Conservation (phyloP, 2,329 filamentous ascomycete genomes). For the Gaeumannomyces sp. region DNA sequence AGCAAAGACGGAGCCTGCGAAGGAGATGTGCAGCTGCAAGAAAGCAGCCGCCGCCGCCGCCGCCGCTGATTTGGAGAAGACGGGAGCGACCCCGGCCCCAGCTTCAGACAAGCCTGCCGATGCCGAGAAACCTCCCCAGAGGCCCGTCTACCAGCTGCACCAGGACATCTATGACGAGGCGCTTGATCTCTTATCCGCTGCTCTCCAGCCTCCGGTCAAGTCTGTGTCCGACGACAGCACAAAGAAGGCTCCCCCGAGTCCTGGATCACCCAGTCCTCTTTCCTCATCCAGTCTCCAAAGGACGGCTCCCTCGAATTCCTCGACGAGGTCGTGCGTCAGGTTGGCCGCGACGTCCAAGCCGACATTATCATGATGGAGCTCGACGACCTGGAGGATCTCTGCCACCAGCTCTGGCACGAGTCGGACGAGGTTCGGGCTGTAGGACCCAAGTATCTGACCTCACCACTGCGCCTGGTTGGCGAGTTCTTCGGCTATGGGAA, state of each 20-base stretch:
- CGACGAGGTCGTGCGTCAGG: not conserved
- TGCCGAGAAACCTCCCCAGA: not conserved
- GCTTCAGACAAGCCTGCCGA: not conserved
- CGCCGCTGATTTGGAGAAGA: not conserved
- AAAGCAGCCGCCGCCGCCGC: not conserved
- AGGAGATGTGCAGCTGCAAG: too few species aligned
- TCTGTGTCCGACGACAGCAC: not conserved
- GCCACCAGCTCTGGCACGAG: constrained; percentile 1
- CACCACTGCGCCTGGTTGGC: not conserved
- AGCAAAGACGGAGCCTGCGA: too few species aligned
- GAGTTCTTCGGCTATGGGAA: constrained; percentile 2
- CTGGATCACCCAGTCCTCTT: not conserved
- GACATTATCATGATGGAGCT: not conserved
- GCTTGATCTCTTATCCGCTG: not conserved
- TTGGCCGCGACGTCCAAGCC: not conserved
- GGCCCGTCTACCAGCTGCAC: not conserved
- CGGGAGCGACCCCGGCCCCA: not conserved
- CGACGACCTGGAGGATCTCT: constrained; percentile 3
- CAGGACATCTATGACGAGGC: not conserved
- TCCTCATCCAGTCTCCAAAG: not conserved
- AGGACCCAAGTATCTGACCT: not conserved
- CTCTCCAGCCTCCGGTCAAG: too few species aligned
- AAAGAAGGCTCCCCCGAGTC: not conserved
- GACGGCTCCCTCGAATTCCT: constrained; percentile 5
- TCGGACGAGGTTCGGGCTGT: not conserved